Conservation (phyloP, 2,329 filamentous ascomycete species). For the Fusarium duplospermum region DNA sequence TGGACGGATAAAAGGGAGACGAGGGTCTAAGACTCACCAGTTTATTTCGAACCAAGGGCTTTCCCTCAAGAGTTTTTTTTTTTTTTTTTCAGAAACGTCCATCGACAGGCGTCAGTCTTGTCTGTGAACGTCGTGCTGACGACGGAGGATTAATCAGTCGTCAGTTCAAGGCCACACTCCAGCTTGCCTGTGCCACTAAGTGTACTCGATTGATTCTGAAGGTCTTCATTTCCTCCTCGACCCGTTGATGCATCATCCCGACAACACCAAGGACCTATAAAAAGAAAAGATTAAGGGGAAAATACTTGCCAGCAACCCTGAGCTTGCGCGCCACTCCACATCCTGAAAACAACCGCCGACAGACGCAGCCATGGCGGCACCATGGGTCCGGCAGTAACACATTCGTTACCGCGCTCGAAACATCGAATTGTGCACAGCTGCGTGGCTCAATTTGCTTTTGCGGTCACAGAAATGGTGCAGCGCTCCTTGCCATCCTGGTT, state of each 20-base stretch:
- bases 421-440: not conserved
- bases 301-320: not conserved
- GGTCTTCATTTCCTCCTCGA: not conserved
- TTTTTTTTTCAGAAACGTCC: not conserved
- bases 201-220: not conserved
- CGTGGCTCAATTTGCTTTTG: slow-evolving; percentile 19
- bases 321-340: not conserved
- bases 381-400: not conserved
- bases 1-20: not conserved
- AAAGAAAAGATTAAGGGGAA: not conserved
- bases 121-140: not conserved
- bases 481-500: slow-evolving; percentile 22
- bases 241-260: not conserved
- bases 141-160: not conserved
- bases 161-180: not conserved
- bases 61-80: not conserved
- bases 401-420: not conserved
- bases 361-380: not conserved
- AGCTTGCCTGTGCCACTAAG: not conserved
- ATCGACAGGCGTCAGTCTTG: not conserved
- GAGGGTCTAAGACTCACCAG: not conserved
- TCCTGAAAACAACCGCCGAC: not conserved
- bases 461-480: slow-evolving; percentile 13
- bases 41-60: not conserved
- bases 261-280: not conserved